Evolutionary conservation across 2,329 filamentous ascomycete species (phyloP).

Genomic region (Dothistroma pini): DNA sequence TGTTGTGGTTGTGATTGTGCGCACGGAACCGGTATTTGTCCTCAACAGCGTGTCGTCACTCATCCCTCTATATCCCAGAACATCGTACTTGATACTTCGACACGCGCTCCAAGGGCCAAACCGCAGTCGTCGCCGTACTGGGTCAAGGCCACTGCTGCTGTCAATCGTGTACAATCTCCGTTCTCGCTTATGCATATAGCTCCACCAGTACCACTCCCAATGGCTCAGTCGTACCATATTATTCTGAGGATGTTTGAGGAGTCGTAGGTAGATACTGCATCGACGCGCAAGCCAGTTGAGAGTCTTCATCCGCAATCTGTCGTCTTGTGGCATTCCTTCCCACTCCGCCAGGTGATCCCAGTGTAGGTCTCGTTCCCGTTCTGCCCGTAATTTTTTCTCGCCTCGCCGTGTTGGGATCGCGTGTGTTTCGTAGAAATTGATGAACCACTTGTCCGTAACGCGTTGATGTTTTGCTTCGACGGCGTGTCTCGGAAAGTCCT

Average conservation of each 20-base stretch:
- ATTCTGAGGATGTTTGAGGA: not conserved
- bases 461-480: not conserved
- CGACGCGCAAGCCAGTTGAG: not conserved
- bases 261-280: not conserved
- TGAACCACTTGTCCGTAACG: not conserved
- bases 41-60: not conserved
- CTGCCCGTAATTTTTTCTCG: not conserved
- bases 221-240: not conserved
- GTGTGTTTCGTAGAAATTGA: not conserved
- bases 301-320: not conserved
- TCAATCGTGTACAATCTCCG: not conserved
- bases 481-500: not conserved
- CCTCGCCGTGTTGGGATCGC: not conserved
- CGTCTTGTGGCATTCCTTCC: not conserved
- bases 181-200: not conserved
- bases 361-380: not conserved
- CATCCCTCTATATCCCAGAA: not conserved
- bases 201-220: not conserved
- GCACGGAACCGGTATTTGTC: not conserved
- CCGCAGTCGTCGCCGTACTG: not conserved
- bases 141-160: not conserved
- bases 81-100: not conserved
- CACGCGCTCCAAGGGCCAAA: not conserved
- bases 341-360: not conserved
- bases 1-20: too few species aligned